Evolutionary conservation across 2,329 filamentous ascomycete species (phyloP), one percentile per base, ranked within the genome.

Genomic region (Zymoseptoria ardabiliae): DNA sequence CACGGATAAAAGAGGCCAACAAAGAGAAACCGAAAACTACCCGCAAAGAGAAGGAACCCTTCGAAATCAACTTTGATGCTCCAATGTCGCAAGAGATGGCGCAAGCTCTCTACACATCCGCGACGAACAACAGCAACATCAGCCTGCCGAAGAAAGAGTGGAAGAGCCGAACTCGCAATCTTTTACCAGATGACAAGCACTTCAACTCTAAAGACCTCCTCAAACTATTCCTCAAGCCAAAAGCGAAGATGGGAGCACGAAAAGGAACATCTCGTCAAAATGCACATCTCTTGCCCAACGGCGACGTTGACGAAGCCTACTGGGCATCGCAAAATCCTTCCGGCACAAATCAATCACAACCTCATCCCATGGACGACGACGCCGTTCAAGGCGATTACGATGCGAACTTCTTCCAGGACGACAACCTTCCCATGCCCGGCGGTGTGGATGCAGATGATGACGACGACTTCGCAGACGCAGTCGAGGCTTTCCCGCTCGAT

Each of bases 361-460:
- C 62, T 65, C 68, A 71, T 63, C 60, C 68, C 21, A 66, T 70
- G 48, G 71, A 72, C 54, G 75, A 78, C 55, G 86, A 87, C 22
- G 85, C 85, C 1, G 73, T 82, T 2, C 80, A 85, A 66, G 92
- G 92, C 61, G 87, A 95, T 71, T 99, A 97, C 74, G 91, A 97
- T 72, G 93, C 94, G 60, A 89, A 97, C 74, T 99, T 97, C 82
- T 99, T 97, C 79, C 88, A 94, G 69, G 94, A 97, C 69, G 90
- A 93, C 67, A 87, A 83, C 1, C 78, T 92, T 64, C 86, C 87
- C 1, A 83, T 90, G 68, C 62, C 61, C 1, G 86, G 83, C 10
- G 85, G 79, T 4, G 80, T 82, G 19, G 80, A 81, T 25, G 86
- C 87, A 50, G 88, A 89, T 57, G 86, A 88, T 53, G 87, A 89